These are phyloP conservation scores for Annulohypoxylon moriforme DNA, from an alignment of 495 filamentous ascomycete species.

Conservation along the genomic window DNA sequence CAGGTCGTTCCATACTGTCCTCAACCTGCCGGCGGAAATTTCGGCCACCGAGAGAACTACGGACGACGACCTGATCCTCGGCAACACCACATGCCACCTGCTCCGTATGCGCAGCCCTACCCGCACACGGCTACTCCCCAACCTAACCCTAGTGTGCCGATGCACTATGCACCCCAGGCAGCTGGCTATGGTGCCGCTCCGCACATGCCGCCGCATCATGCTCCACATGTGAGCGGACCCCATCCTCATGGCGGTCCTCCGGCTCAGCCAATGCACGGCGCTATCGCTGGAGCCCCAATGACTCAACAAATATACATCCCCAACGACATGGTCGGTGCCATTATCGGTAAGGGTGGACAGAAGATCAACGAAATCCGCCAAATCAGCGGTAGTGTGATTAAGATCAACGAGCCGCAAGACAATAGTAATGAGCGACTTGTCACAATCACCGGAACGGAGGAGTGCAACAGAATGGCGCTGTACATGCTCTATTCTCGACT, in stretches of 20 bases:
- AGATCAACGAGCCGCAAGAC: constrained; percentile 99
- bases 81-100: constrained; percentile 62
- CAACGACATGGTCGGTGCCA: constrained; percentile 99
- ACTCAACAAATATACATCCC: constrained; percentile 99
- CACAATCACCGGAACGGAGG: constrained; percentile 96
- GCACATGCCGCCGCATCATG: constrained; percentile 78
- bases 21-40: constrained; percentile 90
- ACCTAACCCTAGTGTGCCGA: constrained; percentile 71
- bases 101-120: constrained; percentile 68
- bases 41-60: constrained; percentile 89
- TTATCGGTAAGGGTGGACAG: constrained; percentile 97
- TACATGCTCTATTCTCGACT: constrained; percentile 99
- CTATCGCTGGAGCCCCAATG: constrained; percentile 82
- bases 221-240: constrained; percentile 64
- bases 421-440: constrained; percentile 98
- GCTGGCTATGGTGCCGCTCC: constrained; percentile 76
- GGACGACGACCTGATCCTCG: constrained; percentile 78
- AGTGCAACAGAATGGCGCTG: constrained; percentile 98
- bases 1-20: constrained; percentile 96
- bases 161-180: constrained; percentile 72
- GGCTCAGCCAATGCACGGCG: constrained; percentile 76
- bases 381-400: constrained; percentile 96
- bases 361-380: constrained; percentile 99
- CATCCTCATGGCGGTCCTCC: constrained; percentile 68
- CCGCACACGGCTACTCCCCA: constrained; percentile 70